Percentiles rank a stretch among this genome's conserved stretches.
These are phyloP conservation scores for Trichophyton rubrum DNA, from an alignment of 2,329 filamentous ascomycete species.

Conservation along the genomic window DNA sequence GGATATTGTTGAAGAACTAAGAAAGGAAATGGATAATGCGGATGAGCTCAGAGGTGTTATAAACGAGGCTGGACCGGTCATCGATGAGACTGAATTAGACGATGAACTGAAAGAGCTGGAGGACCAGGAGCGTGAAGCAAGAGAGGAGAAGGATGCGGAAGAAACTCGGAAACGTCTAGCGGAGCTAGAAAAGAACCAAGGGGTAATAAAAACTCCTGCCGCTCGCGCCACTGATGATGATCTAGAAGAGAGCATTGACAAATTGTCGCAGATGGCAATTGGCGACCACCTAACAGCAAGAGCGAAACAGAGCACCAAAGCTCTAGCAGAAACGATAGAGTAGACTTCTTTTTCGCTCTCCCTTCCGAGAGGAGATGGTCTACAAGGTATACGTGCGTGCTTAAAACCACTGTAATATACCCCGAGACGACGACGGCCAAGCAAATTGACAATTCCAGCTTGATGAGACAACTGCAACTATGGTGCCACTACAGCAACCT, in stretches of 20 bases:
- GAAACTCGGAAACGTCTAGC: conserved; percentile 40
- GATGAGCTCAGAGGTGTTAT: conserved; percentile 74
- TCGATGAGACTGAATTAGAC: conserved; percentile 77
- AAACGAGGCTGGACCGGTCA: conserved; percentile 44
- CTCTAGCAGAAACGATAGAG: background rate
- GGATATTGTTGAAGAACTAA: conserved; percentile 58
- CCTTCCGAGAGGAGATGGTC: background rate
- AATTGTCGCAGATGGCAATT: conserved; percentile 31
- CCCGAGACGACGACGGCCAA: background rate
- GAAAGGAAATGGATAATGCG: conserved; percentile 66
- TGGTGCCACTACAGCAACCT: background rate
- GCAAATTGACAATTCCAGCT: too few relatives aligned
- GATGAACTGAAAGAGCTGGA: conserved; percentile 74
- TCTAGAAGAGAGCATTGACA: conserved; percentile 28
- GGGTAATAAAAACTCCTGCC: conserved; percentile 15
- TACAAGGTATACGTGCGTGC: background rate
- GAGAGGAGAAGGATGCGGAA: conserved; percentile 38
- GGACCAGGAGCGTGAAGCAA: conserved; percentile 40
- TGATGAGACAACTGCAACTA: background rate
- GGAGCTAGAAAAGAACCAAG: conserved; percentile 31
- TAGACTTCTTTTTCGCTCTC: background rate
- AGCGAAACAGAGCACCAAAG: background rate
- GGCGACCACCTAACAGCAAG: conserved; percentile 17
- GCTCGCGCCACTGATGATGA: conserved; percentile 19
- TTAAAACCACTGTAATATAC: background rate